Percentiles rank a stretch among this genome's conserved stretches.
Conservation (phyloP, 345 rosid species). For the Eucalyptus caleyi region DNA sequence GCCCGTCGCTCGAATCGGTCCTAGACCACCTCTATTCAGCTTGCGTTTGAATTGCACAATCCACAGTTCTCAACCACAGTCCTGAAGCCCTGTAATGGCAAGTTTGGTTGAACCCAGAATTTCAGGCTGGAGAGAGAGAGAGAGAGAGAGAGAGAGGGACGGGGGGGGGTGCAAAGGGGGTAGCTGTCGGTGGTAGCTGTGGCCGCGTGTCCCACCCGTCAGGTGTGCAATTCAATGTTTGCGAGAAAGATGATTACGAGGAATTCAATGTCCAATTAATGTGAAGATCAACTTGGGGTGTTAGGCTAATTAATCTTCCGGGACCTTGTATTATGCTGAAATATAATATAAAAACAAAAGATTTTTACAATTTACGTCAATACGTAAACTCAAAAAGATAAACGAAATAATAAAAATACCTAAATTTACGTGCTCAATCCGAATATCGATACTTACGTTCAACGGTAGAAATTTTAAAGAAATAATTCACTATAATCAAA, state of each 20-base stretch:
- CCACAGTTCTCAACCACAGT: background rate
- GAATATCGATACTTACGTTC: fast-evolving
- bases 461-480: too few relatives aligned
- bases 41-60: background rate
- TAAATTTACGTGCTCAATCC: fast-evolving
- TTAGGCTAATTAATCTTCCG: background rate
- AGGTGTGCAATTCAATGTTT: background rate
- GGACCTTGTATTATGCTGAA: background rate
- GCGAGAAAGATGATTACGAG: background rate
- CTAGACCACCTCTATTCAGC: background rate
- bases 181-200: background rate
- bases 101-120: background rate
- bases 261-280: background rate
- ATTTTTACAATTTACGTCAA: too few relatives aligned
- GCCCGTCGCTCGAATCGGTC: background rate
- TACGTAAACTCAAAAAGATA: too few relatives aligned
- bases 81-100: background rate
- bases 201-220: background rate
- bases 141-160: background rate
- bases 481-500: too few relatives aligned
- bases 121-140: background rate
- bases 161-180: background rate
- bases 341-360: fast-evolving
- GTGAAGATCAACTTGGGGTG: background rate
- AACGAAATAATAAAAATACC: fast-evolving